phyloP scores from a whole-genome alignment of 768 basidiomycete species.

The Mrakia blollopis region DNA sequence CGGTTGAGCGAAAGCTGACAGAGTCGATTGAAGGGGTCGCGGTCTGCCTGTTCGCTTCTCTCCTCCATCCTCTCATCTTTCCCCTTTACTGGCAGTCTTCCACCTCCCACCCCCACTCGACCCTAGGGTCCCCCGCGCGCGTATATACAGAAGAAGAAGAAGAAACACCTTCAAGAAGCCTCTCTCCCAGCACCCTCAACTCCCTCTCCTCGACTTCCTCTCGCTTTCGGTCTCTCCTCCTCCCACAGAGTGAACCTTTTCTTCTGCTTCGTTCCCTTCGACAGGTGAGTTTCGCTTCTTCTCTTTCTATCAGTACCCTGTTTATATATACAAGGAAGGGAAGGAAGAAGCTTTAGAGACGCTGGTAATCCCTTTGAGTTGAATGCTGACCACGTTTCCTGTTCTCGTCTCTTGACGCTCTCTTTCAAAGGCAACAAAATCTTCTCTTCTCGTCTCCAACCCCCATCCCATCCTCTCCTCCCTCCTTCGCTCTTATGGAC shows the following conservation, averaged over 20 bases:
- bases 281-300: background rate
- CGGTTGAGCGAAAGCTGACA: too few species aligned
- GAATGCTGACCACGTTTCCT: background rate
- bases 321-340: too few species aligned
- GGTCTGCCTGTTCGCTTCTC: background rate
- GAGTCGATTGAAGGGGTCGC: background rate
- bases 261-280: background rate
- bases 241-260: background rate
- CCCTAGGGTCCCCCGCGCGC: constrained; percentile 13
- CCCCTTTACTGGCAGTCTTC: background rate
- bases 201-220: background rate
- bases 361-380: too few species aligned
- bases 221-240: background rate
- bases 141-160: background rate
- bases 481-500: background rate
- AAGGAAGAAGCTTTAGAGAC: background rate
- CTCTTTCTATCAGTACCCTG: background rate
- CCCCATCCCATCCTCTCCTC: background rate
- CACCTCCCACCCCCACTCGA: constrained; percentile 12
- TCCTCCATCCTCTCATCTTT: background rate
- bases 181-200: background rate
- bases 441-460: background rate
- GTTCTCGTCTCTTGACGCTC: background rate
- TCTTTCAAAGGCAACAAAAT: background rate
- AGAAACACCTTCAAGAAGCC: background rate